phyloP scores from a whole-genome alignment of 2,329 filamentous ascomycete species.

The Fusarium praegraminearum region DNA sequence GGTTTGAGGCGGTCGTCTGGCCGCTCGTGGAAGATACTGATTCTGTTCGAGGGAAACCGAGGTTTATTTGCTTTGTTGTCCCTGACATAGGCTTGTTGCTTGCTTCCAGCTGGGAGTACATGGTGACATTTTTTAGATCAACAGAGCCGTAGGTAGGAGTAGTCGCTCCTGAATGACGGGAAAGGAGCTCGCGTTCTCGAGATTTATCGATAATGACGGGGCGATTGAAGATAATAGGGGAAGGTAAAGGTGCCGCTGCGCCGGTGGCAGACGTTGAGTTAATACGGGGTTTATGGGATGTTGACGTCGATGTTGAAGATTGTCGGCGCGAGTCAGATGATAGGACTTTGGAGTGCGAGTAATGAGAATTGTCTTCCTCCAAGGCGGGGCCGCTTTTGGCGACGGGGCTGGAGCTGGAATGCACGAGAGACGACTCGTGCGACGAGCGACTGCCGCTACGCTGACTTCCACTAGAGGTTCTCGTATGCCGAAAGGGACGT shows the following conservation, averaged over 20 bases:
- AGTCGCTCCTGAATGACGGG: constrained; percentile 36
- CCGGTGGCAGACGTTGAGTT: constrained; percentile 15
- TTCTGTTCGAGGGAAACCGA: constrained; percentile 57
- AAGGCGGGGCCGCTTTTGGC: constrained; percentile 46
- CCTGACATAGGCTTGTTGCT: constrained; percentile 48
- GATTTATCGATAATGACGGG: constrained; percentile 35
- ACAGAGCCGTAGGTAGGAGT: constrained; percentile 30
- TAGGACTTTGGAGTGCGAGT: constrained; percentile 35
- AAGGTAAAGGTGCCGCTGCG: constrained; percentile 10
- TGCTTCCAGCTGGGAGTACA: constrained; percentile 51
- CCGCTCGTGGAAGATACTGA: constrained; percentile 62
- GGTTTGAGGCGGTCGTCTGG: constrained; percentile 56
- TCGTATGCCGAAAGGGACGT: constrained; percentile 40
- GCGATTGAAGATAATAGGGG: constrained; percentile 42
- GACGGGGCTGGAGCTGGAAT: constrained; percentile 41
- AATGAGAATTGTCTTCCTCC: constrained; percentile 40
- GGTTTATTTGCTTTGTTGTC: constrained; percentile 51
- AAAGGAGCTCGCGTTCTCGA: constrained; percentile 40
- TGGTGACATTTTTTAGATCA: constrained; percentile 55
- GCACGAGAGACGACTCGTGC: constrained; percentile 47
- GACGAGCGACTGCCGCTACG: constrained; percentile 46
- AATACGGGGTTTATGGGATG: constrained; percentile 34
- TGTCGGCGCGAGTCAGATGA: constrained; percentile 45
- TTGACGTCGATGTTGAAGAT: constrained; percentile 33
- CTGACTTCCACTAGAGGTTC: constrained; percentile 47